Conservation (phyloP, 2,329 filamentous ascomycete genomes). For the Colletotrichum neosansevieriae region DNA sequence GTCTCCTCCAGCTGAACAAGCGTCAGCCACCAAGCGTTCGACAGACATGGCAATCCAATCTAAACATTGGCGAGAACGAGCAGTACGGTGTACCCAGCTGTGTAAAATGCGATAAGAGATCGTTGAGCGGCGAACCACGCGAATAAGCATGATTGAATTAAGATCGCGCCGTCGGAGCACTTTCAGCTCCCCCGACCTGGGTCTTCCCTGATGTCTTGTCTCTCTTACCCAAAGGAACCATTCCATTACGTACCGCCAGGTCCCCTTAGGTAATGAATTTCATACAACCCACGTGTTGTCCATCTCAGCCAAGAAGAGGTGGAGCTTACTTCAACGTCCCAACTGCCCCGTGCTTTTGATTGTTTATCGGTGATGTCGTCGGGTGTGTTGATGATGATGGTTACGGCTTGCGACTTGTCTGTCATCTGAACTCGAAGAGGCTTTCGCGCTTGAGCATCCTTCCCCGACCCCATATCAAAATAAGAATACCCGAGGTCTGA, state of each 20-base stretch:
- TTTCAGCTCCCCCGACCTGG: constrained; percentile 6
- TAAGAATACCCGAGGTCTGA: neutral
- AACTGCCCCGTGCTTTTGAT: neutral
- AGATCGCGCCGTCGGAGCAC: constrained; percentile 29
- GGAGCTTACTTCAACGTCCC: neutral
- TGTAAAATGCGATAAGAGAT: constrained; percentile 21
- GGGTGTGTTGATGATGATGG: neutral
- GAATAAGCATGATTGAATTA: constrained; percentile 38
- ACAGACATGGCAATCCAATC: neutral
- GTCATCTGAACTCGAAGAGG: constrained; percentile 14
- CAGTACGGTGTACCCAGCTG: neutral
- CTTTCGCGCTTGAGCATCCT: neutral
- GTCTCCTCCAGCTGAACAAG: neutral
- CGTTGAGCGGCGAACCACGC: neutral
- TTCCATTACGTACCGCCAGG: constrained; percentile 26
- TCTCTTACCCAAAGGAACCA: constrained; percentile 6
- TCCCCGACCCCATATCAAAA: neutral
- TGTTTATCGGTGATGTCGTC: neutral
- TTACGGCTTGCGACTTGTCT: neutral
- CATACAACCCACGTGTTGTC: constrained; percentile 11
- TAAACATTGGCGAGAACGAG: neutral
- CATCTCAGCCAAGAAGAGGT: neutral
- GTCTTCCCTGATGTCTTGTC: constrained; percentile 21
- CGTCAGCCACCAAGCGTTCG: neutral
- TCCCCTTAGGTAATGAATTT: constrained; percentile 11